These are phyloP conservation scores for Pugionium cornutum DNA, from an alignment of 345 rosid genomes.

Conservation along the genomic window DNA sequence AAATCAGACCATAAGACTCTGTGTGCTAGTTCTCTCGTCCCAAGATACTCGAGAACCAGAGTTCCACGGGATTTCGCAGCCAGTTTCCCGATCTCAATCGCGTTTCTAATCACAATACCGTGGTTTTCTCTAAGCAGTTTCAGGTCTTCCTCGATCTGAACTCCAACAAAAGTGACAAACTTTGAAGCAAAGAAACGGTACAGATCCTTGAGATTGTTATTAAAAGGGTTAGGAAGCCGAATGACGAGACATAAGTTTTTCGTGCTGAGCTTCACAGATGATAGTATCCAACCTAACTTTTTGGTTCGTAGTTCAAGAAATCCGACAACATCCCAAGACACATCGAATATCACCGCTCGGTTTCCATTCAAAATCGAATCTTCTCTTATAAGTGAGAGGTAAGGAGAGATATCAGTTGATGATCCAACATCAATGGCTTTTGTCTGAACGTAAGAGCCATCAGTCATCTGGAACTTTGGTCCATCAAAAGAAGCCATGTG, in stretches of 20 bases:
- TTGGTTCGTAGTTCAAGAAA: neutral
- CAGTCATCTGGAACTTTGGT: slow-evolving; percentile 34
- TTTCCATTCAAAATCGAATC: slow-evolving; percentile 39
- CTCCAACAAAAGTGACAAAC: slow-evolving; percentile 36
- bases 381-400: slow-evolving; percentile 37
- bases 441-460: slow-evolving; percentile 31
- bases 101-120: slow-evolving; percentile 39
- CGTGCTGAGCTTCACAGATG: slow-evolving; percentile 37
- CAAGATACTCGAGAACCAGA: slow-evolving; percentile 36
- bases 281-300: slow-evolving; percentile 35
- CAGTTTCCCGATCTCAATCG: slow-evolving; percentile 36
- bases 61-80: slow-evolving; percentile 34
- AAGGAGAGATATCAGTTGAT: slow-evolving; percentile 40
- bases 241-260: slow-evolving; percentile 39
- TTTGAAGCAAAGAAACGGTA: slow-evolving; percentile 44
- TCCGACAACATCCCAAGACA: slow-evolving; percentile 36
- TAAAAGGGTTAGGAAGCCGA: slow-evolving; percentile 27
- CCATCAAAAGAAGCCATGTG: slow-evolving; percentile 40
- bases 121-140: slow-evolving; percentile 34
- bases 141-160: slow-evolving; percentile 37
- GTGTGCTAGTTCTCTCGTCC: slow-evolving; percentile 42
- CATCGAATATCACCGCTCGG: slow-evolving; percentile 34
- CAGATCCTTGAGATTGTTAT: slow-evolving; percentile 36
- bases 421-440: slow-evolving; percentile 40
- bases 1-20: slow-evolving; percentile 39